These are phyloP conservation scores for Cytospora chrysosperma DNA, from an alignment of 2,329 filamentous ascomycete genomes.

Conservation along the genomic window DNA sequence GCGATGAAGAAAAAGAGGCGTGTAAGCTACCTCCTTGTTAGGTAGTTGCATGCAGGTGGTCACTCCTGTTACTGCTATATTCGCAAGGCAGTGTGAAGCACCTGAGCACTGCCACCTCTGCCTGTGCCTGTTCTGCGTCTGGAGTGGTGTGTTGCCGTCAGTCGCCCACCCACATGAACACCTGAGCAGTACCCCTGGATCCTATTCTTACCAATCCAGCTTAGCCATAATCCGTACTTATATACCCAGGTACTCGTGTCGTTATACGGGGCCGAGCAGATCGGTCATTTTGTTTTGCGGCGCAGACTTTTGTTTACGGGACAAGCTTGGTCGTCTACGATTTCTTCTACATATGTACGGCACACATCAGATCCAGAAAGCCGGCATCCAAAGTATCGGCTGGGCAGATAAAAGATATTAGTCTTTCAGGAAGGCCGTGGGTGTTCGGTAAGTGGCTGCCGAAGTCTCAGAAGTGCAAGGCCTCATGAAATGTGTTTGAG, in stretches of 20 bases:
- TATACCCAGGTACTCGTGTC: background rate
- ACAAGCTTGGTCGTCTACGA: too few relatives aligned
- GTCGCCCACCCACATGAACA: background rate
- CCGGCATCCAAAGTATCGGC: background rate
- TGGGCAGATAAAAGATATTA: background rate
- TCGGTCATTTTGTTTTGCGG: background rate
- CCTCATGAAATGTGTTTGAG: slow-evolving; percentile 22
- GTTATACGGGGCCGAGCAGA: background rate
- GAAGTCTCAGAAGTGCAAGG: slow-evolving; percentile 10
- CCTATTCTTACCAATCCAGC: background rate
- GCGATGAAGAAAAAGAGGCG: too few relatives aligned
- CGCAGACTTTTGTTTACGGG: background rate
- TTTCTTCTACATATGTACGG: background rate
- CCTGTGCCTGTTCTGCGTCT: slow-evolving; percentile 6
- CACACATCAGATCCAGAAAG: background rate
- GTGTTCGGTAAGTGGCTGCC: slow-evolving; percentile 15
- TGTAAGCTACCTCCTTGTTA: background rate
- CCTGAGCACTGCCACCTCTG: background rate
- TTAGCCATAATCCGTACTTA: too few relatives aligned
- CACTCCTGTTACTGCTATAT: too few relatives aligned
- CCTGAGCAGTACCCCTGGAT: background rate
- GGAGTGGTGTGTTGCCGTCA: slow-evolving; percentile 14
- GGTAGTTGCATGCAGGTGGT: background rate
- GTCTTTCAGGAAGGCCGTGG: background rate
- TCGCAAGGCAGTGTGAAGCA: slow-evolving; percentile 7